phyloP scores from a whole-genome alignment of 352 stramenopile species.

The Globisporangium ultimum region DNA sequence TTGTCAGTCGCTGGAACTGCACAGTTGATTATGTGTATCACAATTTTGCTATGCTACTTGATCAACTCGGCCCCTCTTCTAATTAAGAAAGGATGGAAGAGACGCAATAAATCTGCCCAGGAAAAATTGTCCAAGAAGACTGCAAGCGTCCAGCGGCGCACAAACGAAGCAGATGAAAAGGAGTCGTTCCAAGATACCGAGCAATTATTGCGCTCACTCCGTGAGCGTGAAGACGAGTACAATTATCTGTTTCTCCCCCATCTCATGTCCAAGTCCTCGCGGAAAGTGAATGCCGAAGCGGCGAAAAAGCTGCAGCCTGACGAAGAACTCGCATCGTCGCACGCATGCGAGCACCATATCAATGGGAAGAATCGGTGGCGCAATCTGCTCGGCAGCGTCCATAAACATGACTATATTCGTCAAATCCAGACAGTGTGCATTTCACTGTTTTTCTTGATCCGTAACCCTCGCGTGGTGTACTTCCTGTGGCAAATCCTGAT shows the following conservation, averaged over 20 bases:
- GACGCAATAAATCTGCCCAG: slow-evolving; percentile 39
- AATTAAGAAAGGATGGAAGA: slow-evolving; percentile 72
- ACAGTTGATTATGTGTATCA: slow-evolving; percentile 45
- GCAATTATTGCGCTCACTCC: slow-evolving; percentile 46
- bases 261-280: slow-evolving; percentile 3
- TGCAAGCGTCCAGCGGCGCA: slow-evolving; percentile 25
- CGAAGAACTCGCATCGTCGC: not conserved
- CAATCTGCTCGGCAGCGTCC: not conserved
- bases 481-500: slow-evolving; percentile 52
- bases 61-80: slow-evolving; percentile 63
- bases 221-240: slow-evolving; percentile 61
- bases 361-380: not conserved
- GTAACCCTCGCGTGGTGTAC: slow-evolving; percentile 57
- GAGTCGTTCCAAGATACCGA: slow-evolving; percentile 68
- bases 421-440: slow-evolving; percentile 29
- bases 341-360: not conserved
- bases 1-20: slow-evolving; percentile 45
- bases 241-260: slow-evolving; percentile 53
- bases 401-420: not conserved
- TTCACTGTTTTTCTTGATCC: slow-evolving; percentile 49
- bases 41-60: slow-evolving; percentile 57
- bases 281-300: not conserved
- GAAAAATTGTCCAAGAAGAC: slow-evolving; percentile 39
- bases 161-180: slow-evolving; percentile 30
- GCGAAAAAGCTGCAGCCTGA: not conserved